phyloP scores from a whole-genome alignment of 2,329 filamentous ascomycete genomes.

The Calonectria naviculata region DNA sequence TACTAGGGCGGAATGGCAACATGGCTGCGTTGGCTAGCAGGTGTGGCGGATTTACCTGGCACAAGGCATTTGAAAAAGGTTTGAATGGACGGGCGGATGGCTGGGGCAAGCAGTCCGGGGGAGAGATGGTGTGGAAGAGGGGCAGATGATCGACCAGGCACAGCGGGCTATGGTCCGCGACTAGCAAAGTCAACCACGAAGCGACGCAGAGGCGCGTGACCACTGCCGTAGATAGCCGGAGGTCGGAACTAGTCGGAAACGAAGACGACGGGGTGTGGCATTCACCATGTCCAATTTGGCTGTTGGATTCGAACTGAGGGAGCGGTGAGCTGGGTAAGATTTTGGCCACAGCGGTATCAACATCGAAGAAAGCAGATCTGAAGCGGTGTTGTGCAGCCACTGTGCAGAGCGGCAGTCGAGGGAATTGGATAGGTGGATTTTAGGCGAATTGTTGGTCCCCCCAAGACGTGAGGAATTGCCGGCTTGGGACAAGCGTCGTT shows the following conservation, averaged over 20 bases:
- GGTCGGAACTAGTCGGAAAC: constrained; percentile 19
- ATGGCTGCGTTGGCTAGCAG: background rate
- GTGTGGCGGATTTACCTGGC: background rate
- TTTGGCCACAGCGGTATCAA: background rate
- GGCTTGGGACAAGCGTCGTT: constrained; percentile 28
- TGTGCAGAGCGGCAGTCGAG: background rate
- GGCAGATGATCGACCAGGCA: constrained; percentile 20
- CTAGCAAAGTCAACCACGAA: background rate
- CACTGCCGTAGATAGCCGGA: constrained; percentile 32
- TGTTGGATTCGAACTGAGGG: background rate
- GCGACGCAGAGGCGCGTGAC: constrained; percentile 4
- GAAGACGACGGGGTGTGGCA: background rate
- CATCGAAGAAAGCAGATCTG: background rate
- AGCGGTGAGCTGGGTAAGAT: constrained; percentile 11
- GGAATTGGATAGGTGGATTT: background rate
- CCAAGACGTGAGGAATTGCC: constrained; percentile 34
- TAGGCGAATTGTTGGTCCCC: constrained; percentile 7
- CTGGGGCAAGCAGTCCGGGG: background rate
- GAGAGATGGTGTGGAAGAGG: background rate
- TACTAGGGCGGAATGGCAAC: background rate
- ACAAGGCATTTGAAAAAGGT: background rate
- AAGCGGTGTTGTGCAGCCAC: background rate
- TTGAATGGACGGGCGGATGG: constrained; percentile 8
- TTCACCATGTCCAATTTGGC: background rate
- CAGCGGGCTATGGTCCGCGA: constrained; percentile 1